Conservation (phyloP, 2,329 filamentous ascomycete species). For the Alternaria brassicae region DNA sequence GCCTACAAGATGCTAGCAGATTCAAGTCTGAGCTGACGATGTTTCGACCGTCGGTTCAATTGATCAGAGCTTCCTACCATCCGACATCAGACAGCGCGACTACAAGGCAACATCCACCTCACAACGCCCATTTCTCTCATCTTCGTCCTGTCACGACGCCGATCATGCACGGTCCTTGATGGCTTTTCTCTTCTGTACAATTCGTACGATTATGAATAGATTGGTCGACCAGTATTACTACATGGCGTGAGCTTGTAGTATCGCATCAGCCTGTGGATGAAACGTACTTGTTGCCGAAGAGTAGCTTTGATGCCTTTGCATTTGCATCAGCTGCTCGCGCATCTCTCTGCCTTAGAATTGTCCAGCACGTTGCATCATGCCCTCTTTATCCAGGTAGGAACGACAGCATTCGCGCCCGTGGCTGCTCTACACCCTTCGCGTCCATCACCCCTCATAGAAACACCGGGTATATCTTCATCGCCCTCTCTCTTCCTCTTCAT, state of each 20-base stretch:
- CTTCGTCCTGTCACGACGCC: too few species aligned
- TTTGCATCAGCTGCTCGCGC: background rate
- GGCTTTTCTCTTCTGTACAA: background rate
- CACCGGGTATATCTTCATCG: conserved; percentile 25
- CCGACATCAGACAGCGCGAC: background rate
- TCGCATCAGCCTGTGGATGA: background rate
- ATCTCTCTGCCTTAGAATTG: background rate
- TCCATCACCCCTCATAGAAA: conserved; percentile 16
- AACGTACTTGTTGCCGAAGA: background rate
- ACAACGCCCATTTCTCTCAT: background rate
- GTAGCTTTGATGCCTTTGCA: background rate
- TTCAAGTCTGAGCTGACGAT: background rate
- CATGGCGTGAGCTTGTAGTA: conserved; percentile 17
- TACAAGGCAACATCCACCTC: background rate
- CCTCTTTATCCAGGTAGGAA: conserved; percentile 18
- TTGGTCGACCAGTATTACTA: conserved; percentile 15
- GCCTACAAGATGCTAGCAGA: too few species aligned
- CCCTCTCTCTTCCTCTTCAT: conserved; percentile 20
- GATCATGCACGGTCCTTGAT: background rate
- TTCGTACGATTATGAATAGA: background rate
- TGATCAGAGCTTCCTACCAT: background rate
- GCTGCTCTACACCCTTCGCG: conserved; percentile 17
- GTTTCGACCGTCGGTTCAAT: background rate
- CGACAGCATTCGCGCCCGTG: conserved; percentile 32
- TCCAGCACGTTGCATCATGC: background rate